phyloP scores from a whole-genome alignment of 129 eudicot genomes.

The Pseudognaphalium luteoalbum region DNA sequence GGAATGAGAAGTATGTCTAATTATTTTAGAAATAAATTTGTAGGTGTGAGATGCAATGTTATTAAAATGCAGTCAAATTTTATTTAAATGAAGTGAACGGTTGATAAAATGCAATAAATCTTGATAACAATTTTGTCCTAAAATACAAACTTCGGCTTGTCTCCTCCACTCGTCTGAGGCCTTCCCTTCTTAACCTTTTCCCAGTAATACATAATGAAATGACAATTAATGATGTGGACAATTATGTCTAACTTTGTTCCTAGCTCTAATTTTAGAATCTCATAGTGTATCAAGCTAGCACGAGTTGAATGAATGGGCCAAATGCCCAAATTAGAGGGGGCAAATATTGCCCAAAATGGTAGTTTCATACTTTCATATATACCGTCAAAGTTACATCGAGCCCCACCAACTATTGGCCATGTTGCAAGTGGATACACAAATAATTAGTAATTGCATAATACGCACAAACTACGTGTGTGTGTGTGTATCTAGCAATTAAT shows the following conservation, averaged over 20 bases:
- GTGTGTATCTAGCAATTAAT: neutral
- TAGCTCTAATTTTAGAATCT: conserved; percentile 4
- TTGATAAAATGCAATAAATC: no score
- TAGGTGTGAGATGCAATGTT: no score
- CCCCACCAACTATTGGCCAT: neutral
- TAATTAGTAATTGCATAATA: neutral
- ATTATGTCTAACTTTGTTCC: neutral
- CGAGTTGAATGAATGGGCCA: neutral
- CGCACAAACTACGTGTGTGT: neutral
- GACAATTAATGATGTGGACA: conserved; percentile 21
- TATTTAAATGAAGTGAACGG: no score
- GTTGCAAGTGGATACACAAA: neutral
- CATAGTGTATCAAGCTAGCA: neutral
- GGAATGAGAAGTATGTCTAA: no score
- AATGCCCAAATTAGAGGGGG: neutral
- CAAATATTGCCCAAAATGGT: neutral
- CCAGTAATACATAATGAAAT: neutral
- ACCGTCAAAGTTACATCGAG: conserved; percentile 8
- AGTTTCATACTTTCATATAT: conserved; percentile 3
- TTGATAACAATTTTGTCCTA: no score
- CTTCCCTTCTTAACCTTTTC: no score
- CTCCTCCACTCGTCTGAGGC: no score
- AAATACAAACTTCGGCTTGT: no score
- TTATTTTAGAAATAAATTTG: no score
- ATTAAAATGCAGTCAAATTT: no score